Base-by-base conservation (phyloP, 2,329 filamentous ascomycete genomes). In the Penicillium brasilianum region DNA sequence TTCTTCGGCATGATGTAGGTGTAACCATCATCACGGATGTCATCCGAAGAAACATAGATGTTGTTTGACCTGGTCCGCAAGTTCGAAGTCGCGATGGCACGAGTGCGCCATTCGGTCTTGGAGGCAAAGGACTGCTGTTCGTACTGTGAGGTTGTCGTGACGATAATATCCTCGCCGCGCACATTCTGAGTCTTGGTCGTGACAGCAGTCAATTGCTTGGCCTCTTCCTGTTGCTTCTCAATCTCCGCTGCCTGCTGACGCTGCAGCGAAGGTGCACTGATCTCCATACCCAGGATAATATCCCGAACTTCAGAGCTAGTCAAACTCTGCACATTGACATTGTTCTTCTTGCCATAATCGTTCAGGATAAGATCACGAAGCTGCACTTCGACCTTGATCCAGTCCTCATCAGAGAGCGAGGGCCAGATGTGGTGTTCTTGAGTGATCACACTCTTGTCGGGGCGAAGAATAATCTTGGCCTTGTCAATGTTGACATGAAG, bases 1-100 rank as follows among this genome's bases (percentile, higher is more conserved):
- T 99, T 99, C 86, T 98, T 99, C 0, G 95, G 95, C 92, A 99
- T 97, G 72, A 99, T 91, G 72, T 98, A 99, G 0, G 94, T 99
- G 74, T 91, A 90, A 41, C 93, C 92, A 62, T 97, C 93, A 66
- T 95, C 87, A 57, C 93, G 91, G 67, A 94, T 91, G 74, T 98
- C 95, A 57, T 97, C 93, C 0, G 93, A 95, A 8, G 95, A 97
- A 69, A 99, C 96, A 78, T 98, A 99, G 72, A 99, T 97, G 79
- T 99, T 97, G 85, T 98, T 99, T 53, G 95, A 88, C 67, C 95
- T 86, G 51, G 93, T 97, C 49, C 94, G 90, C 66, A 99, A 82
- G 77, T 99, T 99, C 25, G 93, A 96, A 2, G 95, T 97, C 9
- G 95, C 96, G 73, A 99, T 97, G 34, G 95, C 95, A 68, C 96